A percentile compares a stretch with the other conserved stretches of the same genome.
These are phyloP conservation scores for Nigrospora osmanthi DNA, from an alignment of 2,329 filamentous ascomycete species.

Conservation along the genomic window DNA sequence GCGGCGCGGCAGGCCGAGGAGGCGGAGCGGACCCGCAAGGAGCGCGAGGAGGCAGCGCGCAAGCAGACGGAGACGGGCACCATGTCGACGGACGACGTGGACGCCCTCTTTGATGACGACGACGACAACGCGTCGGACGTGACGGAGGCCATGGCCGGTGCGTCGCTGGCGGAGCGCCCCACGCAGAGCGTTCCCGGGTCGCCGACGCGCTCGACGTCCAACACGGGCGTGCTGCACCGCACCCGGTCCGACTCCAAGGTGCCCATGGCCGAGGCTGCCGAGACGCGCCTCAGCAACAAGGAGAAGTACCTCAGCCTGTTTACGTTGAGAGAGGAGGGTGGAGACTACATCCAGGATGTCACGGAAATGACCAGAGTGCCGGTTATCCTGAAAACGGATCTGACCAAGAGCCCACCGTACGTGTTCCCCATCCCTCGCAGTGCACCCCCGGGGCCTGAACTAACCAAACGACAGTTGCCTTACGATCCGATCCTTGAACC, in stretches of 20 bases:
- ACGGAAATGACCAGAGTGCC: conserved; percentile 96
- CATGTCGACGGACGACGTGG: conserved; percentile 85
- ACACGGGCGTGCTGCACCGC: conserved; percentile 66
- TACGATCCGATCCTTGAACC: conserved; percentile 60
- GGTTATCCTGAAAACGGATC: conserved; percentile 96
- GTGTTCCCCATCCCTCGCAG: conserved; percentile 32
- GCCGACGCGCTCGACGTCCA: conserved; percentile 67
- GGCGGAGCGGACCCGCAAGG: conserved; percentile 72
- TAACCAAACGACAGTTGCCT: conserved; percentile 48
- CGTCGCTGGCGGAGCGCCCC: conserved; percentile 79
- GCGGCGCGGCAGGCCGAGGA: conserved; percentile 76
- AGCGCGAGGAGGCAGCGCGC: conserved; percentile 83
- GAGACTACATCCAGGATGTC: conserved; percentile 96
- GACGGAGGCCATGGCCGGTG: conserved; percentile 85
- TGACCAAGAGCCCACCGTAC: conserved; percentile 98
- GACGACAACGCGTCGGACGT: conserved; percentile 82
- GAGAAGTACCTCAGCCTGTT: conserved; percentile 94
- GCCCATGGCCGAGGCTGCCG: conserved; percentile 63
- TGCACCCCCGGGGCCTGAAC: neutral
- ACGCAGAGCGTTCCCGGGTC: conserved; percentile 95
- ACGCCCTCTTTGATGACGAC: conserved; percentile 93
- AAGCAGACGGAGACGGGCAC: conserved; percentile 93
- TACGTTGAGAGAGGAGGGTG: conserved; percentile 81
- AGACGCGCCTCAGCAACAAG: conserved; percentile 80
- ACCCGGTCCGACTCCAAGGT: conserved; percentile 94